phyloP scores from a whole-genome alignment of 345 rosid species.

The Populus pruinosa region DNA sequence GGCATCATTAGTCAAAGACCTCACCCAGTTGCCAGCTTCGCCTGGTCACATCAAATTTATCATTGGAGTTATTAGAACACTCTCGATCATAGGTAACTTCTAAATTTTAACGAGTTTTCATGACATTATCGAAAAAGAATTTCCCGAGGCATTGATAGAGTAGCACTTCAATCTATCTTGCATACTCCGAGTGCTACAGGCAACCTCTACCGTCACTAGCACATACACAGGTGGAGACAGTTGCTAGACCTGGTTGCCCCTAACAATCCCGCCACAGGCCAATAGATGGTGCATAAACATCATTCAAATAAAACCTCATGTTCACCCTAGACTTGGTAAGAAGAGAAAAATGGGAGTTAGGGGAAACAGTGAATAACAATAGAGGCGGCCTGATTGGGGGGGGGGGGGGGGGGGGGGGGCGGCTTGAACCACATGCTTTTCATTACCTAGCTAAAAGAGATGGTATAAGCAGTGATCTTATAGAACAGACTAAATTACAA shows the following conservation, averaged over 20 bases:
- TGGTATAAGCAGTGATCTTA: conserved; percentile 15
- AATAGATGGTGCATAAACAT: neutral
- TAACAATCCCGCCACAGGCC: no score
- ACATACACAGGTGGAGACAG: neutral
- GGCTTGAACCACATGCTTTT: neutral
- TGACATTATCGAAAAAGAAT: neutral
- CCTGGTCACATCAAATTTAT: neutral
- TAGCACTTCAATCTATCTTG: no score
- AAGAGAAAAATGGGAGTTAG: neutral
- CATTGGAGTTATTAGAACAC: neutral
- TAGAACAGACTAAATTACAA: conserved; percentile 19
- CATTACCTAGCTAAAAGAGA: conserved; percentile 5
- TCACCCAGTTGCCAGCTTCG: neutral
- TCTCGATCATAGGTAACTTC: neutral
- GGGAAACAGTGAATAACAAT: neutral
- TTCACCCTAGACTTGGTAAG: neutral
- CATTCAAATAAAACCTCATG: no score
- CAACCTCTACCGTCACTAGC: neutral
- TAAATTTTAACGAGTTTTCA: neutral
- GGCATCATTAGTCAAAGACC: neutral
- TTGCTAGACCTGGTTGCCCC: neutral
- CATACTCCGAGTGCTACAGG: neutral
- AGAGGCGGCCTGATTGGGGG: neutral
- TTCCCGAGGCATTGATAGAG: neutral
- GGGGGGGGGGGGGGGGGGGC: no score